Percentiles rank a stretch among this genome's conserved stretches.
phyloP scores from a whole-genome alignment of 1,284 basidiomycete genomes.

The Cronartium quercuum region DNA sequence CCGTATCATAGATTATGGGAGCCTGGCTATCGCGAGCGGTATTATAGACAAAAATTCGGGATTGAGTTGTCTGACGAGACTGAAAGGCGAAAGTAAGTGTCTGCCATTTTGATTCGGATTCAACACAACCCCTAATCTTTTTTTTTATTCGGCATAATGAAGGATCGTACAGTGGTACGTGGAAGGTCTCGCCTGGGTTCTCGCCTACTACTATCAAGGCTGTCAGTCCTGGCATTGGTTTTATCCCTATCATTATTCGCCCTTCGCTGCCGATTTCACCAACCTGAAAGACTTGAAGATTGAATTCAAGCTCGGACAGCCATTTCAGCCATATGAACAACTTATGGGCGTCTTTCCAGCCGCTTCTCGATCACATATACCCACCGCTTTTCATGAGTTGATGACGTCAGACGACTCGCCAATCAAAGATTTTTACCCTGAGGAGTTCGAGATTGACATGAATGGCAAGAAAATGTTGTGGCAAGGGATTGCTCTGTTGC shows the following conservation, averaged over 20 bases:
- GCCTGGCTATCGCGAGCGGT: slow-evolving; percentile 87
- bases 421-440: slow-evolving; percentile 93
- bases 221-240: slow-evolving; percentile 96
- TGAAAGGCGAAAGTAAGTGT: slow-evolving; percentile 68
- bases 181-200: slow-evolving; percentile 92
- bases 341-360: slow-evolving; percentile 97
- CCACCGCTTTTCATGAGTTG: slow-evolving; percentile 72
- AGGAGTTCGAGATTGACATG: slow-evolving; percentile 94
- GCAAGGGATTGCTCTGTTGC: slow-evolving; percentile 94
- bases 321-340: slow-evolving; percentile 96
- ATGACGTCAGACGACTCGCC: slow-evolving; percentile 85
- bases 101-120: not conserved
- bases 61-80: slow-evolving; percentile 65
- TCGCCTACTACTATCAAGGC: slow-evolving; percentile 98
- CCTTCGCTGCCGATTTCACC: slow-evolving; percentile 91
- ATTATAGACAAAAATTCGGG: slow-evolving; percentile 91
- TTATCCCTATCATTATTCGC: slow-evolving; percentile 97
- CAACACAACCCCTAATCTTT: slow-evolving; percentile 36
- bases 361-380: slow-evolving; percentile 83
- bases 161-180: slow-evolving; percentile 79
- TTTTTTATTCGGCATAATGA: slow-evolving; percentile 14
- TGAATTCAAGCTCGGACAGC: slow-evolving; percentile 68
- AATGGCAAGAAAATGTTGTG: slow-evolving; percentile 99
- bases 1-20: slow-evolving; percentile 68
- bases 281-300: slow-evolving; percentile 74